phyloP scores from a whole-genome alignment of 306 rosid genomes.

The Lablab purpureus region DNA sequence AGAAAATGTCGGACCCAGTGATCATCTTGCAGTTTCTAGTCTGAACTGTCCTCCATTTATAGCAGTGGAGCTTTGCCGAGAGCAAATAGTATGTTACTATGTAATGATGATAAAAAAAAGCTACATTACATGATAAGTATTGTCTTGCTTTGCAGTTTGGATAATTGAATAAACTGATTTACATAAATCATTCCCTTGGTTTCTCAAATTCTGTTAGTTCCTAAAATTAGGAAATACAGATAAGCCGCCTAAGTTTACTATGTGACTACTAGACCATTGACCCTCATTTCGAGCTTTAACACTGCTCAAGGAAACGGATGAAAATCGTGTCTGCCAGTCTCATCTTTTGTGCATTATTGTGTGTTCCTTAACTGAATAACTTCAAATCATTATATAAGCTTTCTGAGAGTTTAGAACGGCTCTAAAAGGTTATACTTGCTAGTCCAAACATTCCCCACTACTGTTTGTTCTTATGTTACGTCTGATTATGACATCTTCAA shows the following conservation, averaged over 20 bases:
- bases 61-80: constrained; percentile 89
- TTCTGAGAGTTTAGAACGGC: background rate
- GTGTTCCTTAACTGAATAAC: background rate
- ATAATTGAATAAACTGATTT: constrained; percentile 32
- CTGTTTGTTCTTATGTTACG: background rate
- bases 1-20: constrained; percentile 70
- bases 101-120: constrained; percentile 29
- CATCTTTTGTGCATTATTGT: background rate
- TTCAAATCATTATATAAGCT: background rate
- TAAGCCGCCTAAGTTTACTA: background rate
- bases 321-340: constrained; percentile 18
- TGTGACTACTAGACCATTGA: constrained; percentile 11
- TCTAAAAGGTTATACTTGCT: background rate
- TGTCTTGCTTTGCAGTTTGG: constrained; percentile 10
- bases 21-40: constrained; percentile 70
- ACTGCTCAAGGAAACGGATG: constrained; percentile 4
- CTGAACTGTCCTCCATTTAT: constrained; percentile 78
- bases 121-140: background rate
- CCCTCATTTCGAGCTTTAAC: constrained; percentile 12
- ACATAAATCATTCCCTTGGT: constrained; percentile 11
- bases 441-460: background rate
- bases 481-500: background rate
- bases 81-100: constrained; percentile 60
- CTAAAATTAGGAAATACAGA: constrained; percentile 6
- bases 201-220: constrained; percentile 22